Conservation (phyloP, 1,284 basidiomycete species). For the Irpex sp. region DNA sequence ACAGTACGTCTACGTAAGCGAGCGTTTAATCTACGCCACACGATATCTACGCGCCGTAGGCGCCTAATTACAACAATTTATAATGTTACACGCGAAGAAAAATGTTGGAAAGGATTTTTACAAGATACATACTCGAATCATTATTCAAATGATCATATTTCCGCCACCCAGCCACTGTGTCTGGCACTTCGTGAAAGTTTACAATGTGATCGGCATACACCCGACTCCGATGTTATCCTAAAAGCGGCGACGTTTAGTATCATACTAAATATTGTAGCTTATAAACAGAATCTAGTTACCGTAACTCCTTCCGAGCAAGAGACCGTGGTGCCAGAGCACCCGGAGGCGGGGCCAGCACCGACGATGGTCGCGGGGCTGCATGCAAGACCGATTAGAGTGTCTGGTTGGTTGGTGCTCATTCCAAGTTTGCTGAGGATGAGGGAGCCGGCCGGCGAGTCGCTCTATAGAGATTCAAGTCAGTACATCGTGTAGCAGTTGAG, state of each 20-base stretch:
- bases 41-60: too few species aligned
- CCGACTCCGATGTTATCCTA: constrained; percentile 10
- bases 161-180: too few species aligned
- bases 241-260: neutral
- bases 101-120: too few species aligned
- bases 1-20: too few species aligned
- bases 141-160: too few species aligned
- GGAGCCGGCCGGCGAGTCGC: constrained; percentile 3
- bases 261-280: neutral
- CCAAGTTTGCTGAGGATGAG: constrained; percentile 1
- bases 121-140: too few species aligned
- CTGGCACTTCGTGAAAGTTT: neutral
- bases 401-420: constrained; percentile 1
- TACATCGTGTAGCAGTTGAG: neutral
- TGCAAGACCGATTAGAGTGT: constrained; percentile 5
- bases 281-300: neutral
- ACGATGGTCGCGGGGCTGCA: constrained; percentile 12
- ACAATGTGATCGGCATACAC: constrained; percentile 9
- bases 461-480: neutral
- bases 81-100: too few species aligned
- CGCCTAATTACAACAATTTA: too few species aligned
- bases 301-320: constrained; percentile 10
- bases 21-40: too few species aligned
- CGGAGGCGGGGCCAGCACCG: constrained; percentile 8
- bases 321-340: constrained; percentile 6